Evolutionary conservation across 2,329 filamentous ascomycete species (phyloP).

Genomic region (Coniochaeta pulveracea): DNA sequence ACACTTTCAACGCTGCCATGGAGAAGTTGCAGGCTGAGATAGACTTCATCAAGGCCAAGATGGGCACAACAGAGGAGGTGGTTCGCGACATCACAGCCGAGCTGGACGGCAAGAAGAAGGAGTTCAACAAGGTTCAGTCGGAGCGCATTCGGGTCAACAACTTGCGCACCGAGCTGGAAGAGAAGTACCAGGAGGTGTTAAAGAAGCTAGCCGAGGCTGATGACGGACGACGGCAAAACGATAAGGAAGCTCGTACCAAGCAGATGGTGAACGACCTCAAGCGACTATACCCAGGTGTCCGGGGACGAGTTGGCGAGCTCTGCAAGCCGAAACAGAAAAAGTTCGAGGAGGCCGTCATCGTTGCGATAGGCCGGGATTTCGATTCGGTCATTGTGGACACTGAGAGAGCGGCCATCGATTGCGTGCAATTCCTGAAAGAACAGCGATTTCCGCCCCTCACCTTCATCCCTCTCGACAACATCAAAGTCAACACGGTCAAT

Average conservation of each 20-base stretch:
- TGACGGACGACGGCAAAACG: constrained; percentile 73
- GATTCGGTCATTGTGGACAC: constrained; percentile 93
- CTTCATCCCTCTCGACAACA: constrained; percentile 93
- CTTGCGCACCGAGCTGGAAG: constrained; percentile 77
- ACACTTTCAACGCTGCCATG: constrained; percentile 61
- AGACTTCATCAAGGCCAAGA: constrained; percentile 56
- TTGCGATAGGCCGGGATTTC: constrained; percentile 83
- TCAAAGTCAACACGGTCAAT: constrained; percentile 86
- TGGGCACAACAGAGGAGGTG: constrained; percentile 46
- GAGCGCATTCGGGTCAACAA: constrained; percentile 73
- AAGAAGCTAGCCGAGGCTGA: constrained; percentile 77
- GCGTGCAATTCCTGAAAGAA: constrained; percentile 87
- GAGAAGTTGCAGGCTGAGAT: constrained; percentile 66
- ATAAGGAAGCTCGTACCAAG: constrained; percentile 66
- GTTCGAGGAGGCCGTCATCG: constrained; percentile 85
- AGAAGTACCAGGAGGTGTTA: constrained; percentile 75
- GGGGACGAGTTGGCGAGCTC: constrained; percentile 79
- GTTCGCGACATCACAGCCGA: constrained; percentile 62
- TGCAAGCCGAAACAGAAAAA: constrained; percentile 97
- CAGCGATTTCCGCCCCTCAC: constrained; percentile 80
- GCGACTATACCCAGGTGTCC: constrained; percentile 83
- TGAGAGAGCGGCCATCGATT: constrained; percentile 87
- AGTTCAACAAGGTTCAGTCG: constrained; percentile 75
- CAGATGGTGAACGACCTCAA: constrained; percentile 81
- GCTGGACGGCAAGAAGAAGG: constrained; percentile 82